Conservation (phyloP, 2,329 filamentous ascomycete species). For the Penicillium italicum region DNA sequence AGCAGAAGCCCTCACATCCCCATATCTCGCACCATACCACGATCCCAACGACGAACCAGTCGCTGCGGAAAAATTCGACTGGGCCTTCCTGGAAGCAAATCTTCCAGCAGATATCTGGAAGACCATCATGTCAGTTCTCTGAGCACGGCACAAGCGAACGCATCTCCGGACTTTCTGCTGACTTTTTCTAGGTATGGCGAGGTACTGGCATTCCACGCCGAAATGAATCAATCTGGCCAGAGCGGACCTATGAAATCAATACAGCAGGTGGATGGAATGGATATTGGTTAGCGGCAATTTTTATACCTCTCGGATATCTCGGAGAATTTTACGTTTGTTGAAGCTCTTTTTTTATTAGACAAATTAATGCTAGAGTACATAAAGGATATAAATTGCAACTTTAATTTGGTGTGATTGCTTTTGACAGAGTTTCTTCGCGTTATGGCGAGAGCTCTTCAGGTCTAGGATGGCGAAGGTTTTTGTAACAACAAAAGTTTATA, state of each 20-base stretch:
- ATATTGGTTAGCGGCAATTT: neutral
- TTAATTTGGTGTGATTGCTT: neutral
- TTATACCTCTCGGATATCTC: neutral
- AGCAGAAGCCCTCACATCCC: slow-evolving; percentile 75
- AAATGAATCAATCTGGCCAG: neutral
- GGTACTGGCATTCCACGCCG: slow-evolving; percentile 18
- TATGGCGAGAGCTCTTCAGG: slow-evolving; percentile 18
- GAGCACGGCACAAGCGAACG: rapidly evolving
- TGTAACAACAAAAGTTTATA: slow-evolving; percentile 20
- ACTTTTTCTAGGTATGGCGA: slow-evolving; percentile 11
- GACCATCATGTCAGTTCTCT: slow-evolving; percentile 85
- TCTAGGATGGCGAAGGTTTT: slow-evolving; percentile 23
- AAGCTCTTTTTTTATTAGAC: neutral
- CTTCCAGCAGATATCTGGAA: slow-evolving; percentile 98
- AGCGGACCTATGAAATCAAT: neutral
- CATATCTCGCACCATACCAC: slow-evolving; percentile 94
- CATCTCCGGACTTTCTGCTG: neutral
- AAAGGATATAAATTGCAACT: neutral
- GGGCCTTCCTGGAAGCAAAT: slow-evolving; percentile 98
- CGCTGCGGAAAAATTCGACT: slow-evolving; percentile 95
- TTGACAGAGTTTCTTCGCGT: slow-evolving; percentile 7
- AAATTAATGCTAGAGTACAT: neutral
- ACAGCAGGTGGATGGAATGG: slow-evolving; percentile 7
- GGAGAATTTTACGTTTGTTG: neutral
- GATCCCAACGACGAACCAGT: slow-evolving; percentile 94